These are phyloP conservation scores for Russula vinacea DNA, from an alignment of 768 basidiomycete genomes.

Conservation along the genomic window DNA sequence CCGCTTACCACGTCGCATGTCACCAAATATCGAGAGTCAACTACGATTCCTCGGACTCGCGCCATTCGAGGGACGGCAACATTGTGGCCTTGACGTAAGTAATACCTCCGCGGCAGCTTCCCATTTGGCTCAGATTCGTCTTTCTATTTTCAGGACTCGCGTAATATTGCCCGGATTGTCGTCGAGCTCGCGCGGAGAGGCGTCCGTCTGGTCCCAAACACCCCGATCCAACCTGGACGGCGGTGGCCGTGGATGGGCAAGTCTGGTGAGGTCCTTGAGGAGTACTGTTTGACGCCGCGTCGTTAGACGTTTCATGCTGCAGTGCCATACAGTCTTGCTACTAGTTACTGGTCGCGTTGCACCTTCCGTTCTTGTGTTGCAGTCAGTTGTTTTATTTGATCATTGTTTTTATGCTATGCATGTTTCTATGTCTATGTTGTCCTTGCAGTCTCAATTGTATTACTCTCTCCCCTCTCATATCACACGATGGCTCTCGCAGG, in stretches of 20 bases:
- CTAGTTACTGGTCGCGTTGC: background rate
- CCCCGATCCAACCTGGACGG: constrained; percentile 56
- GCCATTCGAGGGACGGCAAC: constrained; percentile 77
- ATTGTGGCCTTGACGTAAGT: constrained; percentile 89
- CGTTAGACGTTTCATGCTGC: background rate
- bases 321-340: background rate
- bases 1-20: constrained; percentile 33
- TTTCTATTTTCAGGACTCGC: constrained; percentile 62
- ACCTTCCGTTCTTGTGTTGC: background rate
- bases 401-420: background rate
- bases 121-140: background rate
- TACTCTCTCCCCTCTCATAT: background rate
- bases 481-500: background rate
- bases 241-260: constrained; percentile 89
- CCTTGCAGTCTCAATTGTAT: background rate
- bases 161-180: constrained; percentile 83
- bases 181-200: constrained; percentile 71
- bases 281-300: constrained; percentile 27
- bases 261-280: constrained; percentile 61
- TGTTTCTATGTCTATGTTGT: background rate
- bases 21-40: constrained; percentile 71
- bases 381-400: background rate
- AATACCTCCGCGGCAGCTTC: background rate
- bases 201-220: constrained; percentile 69
- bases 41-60: constrained; percentile 66